Percentiles rank a stretch among this genome's conserved stretches.
Evolutionary conservation across 164 flowering plant species (phyloP).

Genomic region (Macadamia integrifolia): DNA sequence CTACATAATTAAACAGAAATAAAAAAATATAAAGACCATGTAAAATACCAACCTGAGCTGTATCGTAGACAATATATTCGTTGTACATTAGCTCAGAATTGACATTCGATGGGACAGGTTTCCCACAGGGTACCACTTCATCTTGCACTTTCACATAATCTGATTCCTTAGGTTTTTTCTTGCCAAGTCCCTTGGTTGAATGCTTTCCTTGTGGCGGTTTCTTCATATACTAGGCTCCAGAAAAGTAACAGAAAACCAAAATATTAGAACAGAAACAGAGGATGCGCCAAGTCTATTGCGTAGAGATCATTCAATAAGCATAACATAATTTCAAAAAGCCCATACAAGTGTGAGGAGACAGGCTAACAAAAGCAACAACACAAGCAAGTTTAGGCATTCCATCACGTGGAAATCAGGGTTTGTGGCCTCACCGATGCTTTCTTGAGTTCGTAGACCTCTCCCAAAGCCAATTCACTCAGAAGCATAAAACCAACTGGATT

Average conservation of each 20-base stretch:
- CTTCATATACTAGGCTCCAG: conserved; percentile 61
- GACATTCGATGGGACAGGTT: conserved; percentile 65
- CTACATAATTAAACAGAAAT: too few species aligned
- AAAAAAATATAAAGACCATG: neutral
- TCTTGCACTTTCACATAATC: conserved; percentile 74
- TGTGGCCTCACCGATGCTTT: conserved; percentile 50
- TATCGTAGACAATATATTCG: conserved; percentile 84
- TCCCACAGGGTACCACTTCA: conserved; percentile 84
- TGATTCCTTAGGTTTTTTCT: conserved; percentile 60
- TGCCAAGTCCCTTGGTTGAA: conserved; percentile 90
- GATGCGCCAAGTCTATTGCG: neutral
- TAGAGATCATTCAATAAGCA: neutral
- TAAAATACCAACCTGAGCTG: conserved; percentile 64
- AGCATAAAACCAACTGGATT: conserved; percentile 91
- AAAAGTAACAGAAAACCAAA: neutral
- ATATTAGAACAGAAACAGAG: neutral
- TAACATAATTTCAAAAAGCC: neutral
- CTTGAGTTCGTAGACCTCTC: conserved; percentile 81
- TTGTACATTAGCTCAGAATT: conserved; percentile 74
- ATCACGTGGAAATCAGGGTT: neutral
- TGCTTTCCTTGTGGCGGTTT: conserved; percentile 90
- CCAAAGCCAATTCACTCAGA: conserved; percentile 93
- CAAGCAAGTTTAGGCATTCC: too few species aligned
- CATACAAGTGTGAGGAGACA: neutral
- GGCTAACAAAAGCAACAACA: too few species aligned